Conservation (phyloP, 164 flowering plant genomes). For the Stephania japonica region DNA sequence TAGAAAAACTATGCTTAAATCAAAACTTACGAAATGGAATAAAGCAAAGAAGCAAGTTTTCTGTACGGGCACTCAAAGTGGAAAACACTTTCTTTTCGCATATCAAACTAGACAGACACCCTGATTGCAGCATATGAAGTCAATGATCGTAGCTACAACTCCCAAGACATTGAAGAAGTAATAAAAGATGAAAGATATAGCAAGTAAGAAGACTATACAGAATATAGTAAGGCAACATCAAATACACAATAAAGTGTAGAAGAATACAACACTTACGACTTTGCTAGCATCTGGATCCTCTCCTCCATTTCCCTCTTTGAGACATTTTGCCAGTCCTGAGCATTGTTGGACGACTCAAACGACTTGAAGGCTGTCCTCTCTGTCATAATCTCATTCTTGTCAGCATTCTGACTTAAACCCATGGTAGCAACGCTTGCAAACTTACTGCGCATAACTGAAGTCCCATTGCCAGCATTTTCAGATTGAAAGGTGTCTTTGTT, state of each 20-base stretch:
- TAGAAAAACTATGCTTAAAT: not conserved
- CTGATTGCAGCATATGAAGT: not conserved
- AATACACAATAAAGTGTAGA: not conserved
- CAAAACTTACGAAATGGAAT: not conserved
- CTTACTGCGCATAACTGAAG: conserved; percentile 3
- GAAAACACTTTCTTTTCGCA: no score
- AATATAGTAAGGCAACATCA: not conserved
- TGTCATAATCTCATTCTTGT: conserved; percentile 21
- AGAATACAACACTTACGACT: conserved; percentile 35
- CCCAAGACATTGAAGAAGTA: no score
- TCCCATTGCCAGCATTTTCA: conserved; percentile 1
- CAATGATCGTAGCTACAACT: no score
- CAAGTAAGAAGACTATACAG: not conserved
- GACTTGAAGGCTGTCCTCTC: conserved; percentile 73
- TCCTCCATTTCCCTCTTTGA: conserved; percentile 72
- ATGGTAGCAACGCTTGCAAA: not conserved
- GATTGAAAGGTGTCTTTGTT: not conserved
- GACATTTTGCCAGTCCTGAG: conserved; percentile 43
- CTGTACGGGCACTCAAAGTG: no score
- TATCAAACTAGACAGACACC: no score
- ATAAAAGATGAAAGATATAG: not conserved
- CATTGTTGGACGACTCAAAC: conserved; percentile 40
- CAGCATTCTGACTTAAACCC: conserved; percentile 8
- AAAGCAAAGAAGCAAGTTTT: not conserved
- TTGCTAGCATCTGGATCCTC: conserved; percentile 75